Evolutionary conservation across 1,284 basidiomycete genomes (phyloP).

Genomic region (Peniophora sp.): DNA sequence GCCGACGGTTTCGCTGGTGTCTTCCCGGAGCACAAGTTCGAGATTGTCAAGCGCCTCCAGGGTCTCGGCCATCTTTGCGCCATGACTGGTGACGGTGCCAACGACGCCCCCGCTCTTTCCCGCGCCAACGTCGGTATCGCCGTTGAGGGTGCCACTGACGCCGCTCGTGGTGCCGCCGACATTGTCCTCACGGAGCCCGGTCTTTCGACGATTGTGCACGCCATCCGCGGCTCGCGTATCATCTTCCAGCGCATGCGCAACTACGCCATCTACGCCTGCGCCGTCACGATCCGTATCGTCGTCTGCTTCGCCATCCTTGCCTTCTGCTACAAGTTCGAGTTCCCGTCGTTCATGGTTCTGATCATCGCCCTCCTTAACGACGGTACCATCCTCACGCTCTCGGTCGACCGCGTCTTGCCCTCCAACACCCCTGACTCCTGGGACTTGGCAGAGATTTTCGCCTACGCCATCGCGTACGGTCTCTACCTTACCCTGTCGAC

Average conservation of each 20-base stretch:
- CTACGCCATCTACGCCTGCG: conserved; percentile 89
- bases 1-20: conserved; percentile 92
- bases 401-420: conserved; percentile 93
- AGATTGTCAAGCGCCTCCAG: conserved; percentile 90
- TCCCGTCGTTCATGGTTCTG: conserved; percentile 99
- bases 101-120: conserved; percentile 90
- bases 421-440: conserved; percentile 89
- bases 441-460: conserved; percentile 95
- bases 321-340: conserved; percentile 94
- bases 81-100: conserved; percentile 97
- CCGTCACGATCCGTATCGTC: conserved; percentile 97
- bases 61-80: conserved; percentile 83
- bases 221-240: conserved; percentile 90
- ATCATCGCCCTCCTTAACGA: conserved; percentile 96
- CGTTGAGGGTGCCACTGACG: conserved; percentile 94
- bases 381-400: conserved; percentile 98
- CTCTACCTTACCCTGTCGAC: conserved; percentile 89
- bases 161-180: conserved; percentile 91
- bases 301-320: conserved; percentile 94
- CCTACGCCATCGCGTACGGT: conserved; percentile 92
- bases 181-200: conserved; percentile 94
- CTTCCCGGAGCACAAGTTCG: conserved; percentile 95
- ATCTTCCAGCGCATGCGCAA: conserved; percentile 98
- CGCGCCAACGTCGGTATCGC: conserved; percentile 96
- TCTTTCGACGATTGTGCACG: conserved; percentile 94